These are phyloP conservation scores for Nadsonia fulvescens DNA, from an alignment of 805 yeast genomes.

Conservation along the genomic window DNA sequence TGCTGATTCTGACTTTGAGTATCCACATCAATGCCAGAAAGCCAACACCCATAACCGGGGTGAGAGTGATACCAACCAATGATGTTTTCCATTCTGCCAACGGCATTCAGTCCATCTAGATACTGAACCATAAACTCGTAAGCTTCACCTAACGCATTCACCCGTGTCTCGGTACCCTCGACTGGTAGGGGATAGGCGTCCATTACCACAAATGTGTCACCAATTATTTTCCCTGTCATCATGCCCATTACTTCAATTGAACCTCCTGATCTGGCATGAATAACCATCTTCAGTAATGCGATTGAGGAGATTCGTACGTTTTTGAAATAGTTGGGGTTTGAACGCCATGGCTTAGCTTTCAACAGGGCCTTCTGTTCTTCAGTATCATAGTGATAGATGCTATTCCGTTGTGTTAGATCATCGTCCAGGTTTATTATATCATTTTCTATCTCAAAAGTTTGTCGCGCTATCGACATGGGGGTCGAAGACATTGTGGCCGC, in stretches of 20 bases:
- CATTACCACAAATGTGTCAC: constrained; percentile 32
- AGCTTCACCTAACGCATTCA: constrained; percentile 84
- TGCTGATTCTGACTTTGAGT: constrained; percentile 75
- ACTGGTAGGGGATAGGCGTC: constrained; percentile 83
- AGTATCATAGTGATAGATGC: constrained; percentile 15
- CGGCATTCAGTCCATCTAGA: constrained; percentile 34
- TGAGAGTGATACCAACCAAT: constrained; percentile 97
- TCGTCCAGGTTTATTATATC: constrained; percentile 10
- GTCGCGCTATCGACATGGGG: constrained; percentile 6
- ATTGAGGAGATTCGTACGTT: constrained; percentile 47
- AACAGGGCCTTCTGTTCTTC: constrained; percentile 14
- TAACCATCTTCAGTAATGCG: constrained; percentile 57
- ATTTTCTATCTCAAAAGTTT: constrained; percentile 16
- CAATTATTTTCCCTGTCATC: constrained; percentile 59
- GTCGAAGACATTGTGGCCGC: no score
- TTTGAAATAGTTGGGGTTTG: constrained; percentile 41
- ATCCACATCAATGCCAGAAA: constrained; percentile 80
- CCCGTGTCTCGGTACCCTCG: constrained; percentile 90
- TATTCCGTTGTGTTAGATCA: constrained; percentile 9
- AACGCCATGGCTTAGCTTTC: constrained; percentile 20
- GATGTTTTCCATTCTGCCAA: constrained; percentile 44
- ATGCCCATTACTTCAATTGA: constrained; percentile 89
- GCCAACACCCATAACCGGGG: constrained; percentile 96
- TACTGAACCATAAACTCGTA: constrained; percentile 90
- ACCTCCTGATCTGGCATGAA: constrained; percentile 76